A percentile compares a stretch with the other conserved stretches of the same genome.
These are phyloP conservation scores for Serendipita indica DNA, from an alignment of 768 basidiomycete genomes.

Conservation along the genomic window DNA sequence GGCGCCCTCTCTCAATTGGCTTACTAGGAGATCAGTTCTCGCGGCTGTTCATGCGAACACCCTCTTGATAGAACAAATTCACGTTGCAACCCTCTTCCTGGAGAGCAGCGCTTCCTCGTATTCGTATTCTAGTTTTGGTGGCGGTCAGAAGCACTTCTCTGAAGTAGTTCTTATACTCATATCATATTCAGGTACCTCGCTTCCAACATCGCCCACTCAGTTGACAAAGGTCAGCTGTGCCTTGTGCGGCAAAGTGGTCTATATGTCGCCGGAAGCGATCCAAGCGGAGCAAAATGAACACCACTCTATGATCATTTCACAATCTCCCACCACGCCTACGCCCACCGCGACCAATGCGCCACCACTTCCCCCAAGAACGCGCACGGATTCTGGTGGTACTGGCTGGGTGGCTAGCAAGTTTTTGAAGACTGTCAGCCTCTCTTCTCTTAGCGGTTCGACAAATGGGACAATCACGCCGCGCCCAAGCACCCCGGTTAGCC, in stretches of 20 bases:
- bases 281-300: not conserved
- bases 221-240: slow-evolving; percentile 53
- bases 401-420: not conserved
- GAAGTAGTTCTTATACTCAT: no score
- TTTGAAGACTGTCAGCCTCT: not conserved
- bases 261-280: slow-evolving; percentile 24
- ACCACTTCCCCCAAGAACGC: not conserved
- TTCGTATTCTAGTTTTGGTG: slow-evolving; percentile 23
- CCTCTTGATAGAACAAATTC: slow-evolving; percentile 75
- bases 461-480: not conserved
- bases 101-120: slow-evolving; percentile 31
- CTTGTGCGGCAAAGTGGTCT: slow-evolving; percentile 48
- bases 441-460: not conserved
- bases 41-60: slow-evolving; percentile 78
- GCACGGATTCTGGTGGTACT: not conserved
- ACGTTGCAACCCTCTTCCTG: slow-evolving; percentile 42
- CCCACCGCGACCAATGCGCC: not conserved
- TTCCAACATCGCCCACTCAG: slow-evolving; percentile 22
- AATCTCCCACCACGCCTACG: not conserved
- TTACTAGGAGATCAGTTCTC: slow-evolving; percentile 72
- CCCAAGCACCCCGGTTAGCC: not conserved
- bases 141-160: not conserved
- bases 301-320: not conserved
- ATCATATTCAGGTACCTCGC: slow-evolving; percentile 32
- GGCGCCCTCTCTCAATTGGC: slow-evolving; percentile 89